These are phyloP conservation scores for Diaporthe amygdali DNA, from an alignment of 2,329 filamentous ascomycete genomes.

Conservation along the genomic window DNA sequence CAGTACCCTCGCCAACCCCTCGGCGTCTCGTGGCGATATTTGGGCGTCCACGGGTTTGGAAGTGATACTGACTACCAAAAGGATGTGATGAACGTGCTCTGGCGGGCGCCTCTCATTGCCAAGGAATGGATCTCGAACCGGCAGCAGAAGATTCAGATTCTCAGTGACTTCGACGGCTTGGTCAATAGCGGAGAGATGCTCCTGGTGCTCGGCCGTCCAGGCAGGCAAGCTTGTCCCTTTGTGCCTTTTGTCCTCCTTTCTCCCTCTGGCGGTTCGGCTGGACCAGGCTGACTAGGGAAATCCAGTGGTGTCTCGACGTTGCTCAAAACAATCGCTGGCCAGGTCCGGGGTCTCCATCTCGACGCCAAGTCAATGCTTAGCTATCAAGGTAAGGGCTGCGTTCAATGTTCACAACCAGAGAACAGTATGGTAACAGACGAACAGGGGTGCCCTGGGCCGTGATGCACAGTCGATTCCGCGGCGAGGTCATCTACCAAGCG, in stretches of 20 bases:
- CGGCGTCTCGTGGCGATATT: conserved; percentile 43
- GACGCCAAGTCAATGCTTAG: conserved; percentile 1
- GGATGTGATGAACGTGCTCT: conserved; percentile 66
- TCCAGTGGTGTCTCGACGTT: conserved; percentile 24
- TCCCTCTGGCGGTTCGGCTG: conserved; percentile 82
- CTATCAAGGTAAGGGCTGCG: conserved; percentile 20
- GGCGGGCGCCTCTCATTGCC: conserved; percentile 50
- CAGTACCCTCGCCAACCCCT: conserved; percentile 42
- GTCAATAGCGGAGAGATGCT: conserved; percentile 77
- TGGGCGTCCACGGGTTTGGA: conserved; percentile 61
- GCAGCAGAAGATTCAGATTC: conserved; percentile 68
- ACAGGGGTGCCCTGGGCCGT: conserved; percentile 69
- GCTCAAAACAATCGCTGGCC: conserved; percentile 19
- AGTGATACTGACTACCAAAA: conserved; percentile 74
- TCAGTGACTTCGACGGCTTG: conserved; percentile 70
- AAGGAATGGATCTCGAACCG: conserved; percentile 55
- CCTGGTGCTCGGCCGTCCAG: conserved; percentile 77
- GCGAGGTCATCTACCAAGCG: conserved; percentile 86
- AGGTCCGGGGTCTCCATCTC: conserved; percentile 15
- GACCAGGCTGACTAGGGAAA: conserved; percentile 46
- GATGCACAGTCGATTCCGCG: conserved; percentile 80
- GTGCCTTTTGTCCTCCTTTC: conserved; percentile 75
- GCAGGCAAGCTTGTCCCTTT: conserved; percentile 79
- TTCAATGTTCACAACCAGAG: neutral
- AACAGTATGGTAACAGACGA: neutral